These are phyloP conservation scores for Glonium stellatum DNA, from an alignment of 495 filamentous ascomycete species.

Conservation along the genomic window DNA sequence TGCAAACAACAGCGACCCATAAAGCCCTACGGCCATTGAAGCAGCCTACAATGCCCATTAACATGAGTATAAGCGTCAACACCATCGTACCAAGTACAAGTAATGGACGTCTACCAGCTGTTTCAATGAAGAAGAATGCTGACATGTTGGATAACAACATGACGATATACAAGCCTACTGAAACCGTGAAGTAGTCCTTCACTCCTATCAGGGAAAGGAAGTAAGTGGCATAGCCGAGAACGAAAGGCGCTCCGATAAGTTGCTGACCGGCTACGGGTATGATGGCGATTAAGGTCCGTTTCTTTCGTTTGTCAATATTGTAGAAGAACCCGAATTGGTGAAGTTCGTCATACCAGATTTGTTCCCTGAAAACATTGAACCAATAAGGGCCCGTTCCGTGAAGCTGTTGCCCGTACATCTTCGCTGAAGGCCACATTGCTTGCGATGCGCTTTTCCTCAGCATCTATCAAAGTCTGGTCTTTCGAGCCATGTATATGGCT, in stretches of 20 bases:
- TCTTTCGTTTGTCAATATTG: not conserved
- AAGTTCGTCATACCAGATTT: not conserved
- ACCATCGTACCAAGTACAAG: not conserved
- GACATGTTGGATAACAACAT: constrained; percentile 4
- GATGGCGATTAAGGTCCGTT: constrained; percentile 4
- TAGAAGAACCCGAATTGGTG: not conserved
- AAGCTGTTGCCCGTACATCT: not conserved
- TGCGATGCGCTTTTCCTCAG: not conserved
- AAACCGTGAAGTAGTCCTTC: constrained; percentile 4
- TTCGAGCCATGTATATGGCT: not conserved
- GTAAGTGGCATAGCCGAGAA: constrained; percentile 4
- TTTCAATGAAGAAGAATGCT: constrained; percentile 6
- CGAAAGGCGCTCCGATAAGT: constrained; percentile 5
- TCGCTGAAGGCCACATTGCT: not conserved
- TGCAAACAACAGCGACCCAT: constrained; percentile 3
- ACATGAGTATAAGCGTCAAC: not conserved
- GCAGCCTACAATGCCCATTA: constrained; percentile 8
- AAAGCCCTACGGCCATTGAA: not conserved
- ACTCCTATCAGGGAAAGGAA: constrained; percentile 1
- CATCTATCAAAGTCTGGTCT: not conserved
- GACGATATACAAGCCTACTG: constrained; percentile 2
- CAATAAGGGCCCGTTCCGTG: not conserved
- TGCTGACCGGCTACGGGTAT: constrained; percentile 4
- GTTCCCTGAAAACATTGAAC: not conserved
- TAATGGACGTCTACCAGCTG: not conserved